These are phyloP conservation scores for Trypanosoma lewisi DNA, from an alignment of 208 protist genomes.

Conservation along the genomic window DNA sequence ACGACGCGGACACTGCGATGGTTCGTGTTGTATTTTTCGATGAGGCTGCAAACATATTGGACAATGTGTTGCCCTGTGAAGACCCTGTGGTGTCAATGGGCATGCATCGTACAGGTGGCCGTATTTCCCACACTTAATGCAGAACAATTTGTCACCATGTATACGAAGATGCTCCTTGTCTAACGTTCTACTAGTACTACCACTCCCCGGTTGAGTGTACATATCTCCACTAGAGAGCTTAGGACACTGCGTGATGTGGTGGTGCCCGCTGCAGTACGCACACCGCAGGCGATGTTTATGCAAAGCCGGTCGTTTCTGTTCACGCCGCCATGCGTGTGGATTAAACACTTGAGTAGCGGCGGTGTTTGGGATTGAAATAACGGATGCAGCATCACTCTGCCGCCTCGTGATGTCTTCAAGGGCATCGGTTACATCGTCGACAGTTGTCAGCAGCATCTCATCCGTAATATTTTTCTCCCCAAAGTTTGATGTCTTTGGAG, in stretches of 20 bases:
- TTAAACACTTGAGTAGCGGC: conserved; percentile 47
- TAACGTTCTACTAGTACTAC: no score
- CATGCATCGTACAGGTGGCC: conserved; percentile 59
- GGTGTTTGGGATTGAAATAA: conserved; percentile 55
- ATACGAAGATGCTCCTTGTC: conserved; percentile 12
- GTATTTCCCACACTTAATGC: conserved; percentile 56
- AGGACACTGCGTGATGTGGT: conserved; percentile 77
- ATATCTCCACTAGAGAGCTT: conserved; percentile 21
- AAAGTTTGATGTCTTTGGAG: not conserved
- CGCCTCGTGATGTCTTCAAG: not conserved
- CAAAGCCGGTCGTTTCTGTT: conserved; percentile 50
- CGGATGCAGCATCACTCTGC: not conserved
- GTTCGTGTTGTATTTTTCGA: conserved; percentile 30
- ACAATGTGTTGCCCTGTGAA: conserved; percentile 55
- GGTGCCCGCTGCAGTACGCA: conserved; percentile 75
- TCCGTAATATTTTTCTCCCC: not conserved
- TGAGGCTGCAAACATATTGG: conserved; percentile 45
- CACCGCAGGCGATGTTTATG: conserved; percentile 65
- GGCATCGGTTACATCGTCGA: conserved; percentile 21
- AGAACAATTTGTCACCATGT: conserved; percentile 39
- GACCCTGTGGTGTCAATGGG: conserved; percentile 28
- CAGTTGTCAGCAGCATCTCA: conserved; percentile 2
- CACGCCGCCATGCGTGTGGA: conserved; percentile 34
- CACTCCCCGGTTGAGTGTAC: not conserved
- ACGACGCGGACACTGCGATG: conserved; percentile 50